phyloP scores from a whole-genome alignment of 768 basidiomycete species.

The Filobasidium floriforme region DNA sequence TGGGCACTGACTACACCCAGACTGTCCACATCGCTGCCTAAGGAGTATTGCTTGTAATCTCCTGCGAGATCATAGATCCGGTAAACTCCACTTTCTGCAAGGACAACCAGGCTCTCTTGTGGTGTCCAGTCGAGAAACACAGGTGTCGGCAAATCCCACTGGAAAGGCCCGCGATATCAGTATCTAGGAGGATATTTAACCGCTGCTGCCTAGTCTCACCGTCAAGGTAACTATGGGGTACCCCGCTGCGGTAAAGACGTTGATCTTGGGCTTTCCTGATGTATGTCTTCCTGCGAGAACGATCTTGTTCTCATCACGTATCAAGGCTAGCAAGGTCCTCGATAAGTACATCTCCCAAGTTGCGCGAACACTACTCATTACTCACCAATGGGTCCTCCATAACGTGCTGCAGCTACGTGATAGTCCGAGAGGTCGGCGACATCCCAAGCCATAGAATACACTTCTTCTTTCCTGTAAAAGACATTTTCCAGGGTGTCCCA shows the following conservation, averaged over 20 bases:
- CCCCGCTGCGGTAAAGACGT: constrained; percentile 79
- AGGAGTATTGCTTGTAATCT: constrained; percentile 74
- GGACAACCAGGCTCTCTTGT: constrained; percentile 71
- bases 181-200: neutral
- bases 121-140: constrained; percentile 51
- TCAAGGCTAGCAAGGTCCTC: constrained; percentile 57
- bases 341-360: neutral
- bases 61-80: constrained; percentile 67
- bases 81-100: constrained; percentile 89
- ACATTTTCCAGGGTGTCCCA: constrained; percentile 85
- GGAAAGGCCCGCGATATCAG: constrained; percentile 17
- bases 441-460: constrained; percentile 74
- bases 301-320: constrained; percentile 74
- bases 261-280: constrained; percentile 70
- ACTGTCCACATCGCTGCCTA: constrained; percentile 74
- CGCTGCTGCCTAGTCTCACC: constrained; percentile 43
- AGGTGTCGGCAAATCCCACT: constrained; percentile 72
- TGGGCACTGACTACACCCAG: constrained; percentile 72
- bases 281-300: constrained; percentile 57
- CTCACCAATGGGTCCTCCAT: constrained; percentile 83
- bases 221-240: constrained; percentile 49
- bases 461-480: constrained; percentile 72
- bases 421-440: constrained; percentile 71
- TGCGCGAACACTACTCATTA: constrained; percentile 9
- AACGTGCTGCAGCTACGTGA: constrained; percentile 67